A percentile compares a stretch with the other conserved stretches of the same genome.
phyloP scores from a whole-genome alignment of 202 grass and related monocot genomes.

The Eragrostis tef region DNA sequence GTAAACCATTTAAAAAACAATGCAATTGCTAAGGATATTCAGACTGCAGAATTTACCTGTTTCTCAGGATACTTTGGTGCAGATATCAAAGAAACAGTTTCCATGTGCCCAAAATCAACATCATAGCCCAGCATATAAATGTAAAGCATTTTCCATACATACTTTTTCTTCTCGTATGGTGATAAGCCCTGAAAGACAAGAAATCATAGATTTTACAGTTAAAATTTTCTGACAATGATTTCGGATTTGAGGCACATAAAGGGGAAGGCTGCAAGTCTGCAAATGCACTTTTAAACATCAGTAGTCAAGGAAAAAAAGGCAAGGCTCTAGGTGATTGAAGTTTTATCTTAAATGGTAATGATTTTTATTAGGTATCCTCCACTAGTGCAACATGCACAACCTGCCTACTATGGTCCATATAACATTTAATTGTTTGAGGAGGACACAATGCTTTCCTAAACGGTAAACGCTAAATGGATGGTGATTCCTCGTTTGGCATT shows the following conservation, averaged over 20 bases:
- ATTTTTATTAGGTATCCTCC: background rate
- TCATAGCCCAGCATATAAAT: slow-evolving; percentile 99
- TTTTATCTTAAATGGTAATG: slow-evolving; percentile 19
- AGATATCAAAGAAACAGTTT: slow-evolving; percentile 98
- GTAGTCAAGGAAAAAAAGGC: slow-evolving; percentile 12
- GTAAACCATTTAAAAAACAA: slow-evolving; percentile 22
- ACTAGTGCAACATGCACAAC: slow-evolving; percentile 39
- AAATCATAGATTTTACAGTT: slow-evolving; percentile 30
- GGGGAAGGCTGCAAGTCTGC: background rate
- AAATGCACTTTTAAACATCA: slow-evolving; percentile 18
- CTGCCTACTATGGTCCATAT: background rate
- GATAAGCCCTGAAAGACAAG: slow-evolving; percentile 76
- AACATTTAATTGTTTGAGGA: background rate
- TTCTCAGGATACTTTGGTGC: slow-evolving; percentile 99
- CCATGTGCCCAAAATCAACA: slow-evolving; percentile 96
- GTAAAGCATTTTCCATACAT: slow-evolving; percentile 99
- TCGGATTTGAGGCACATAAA: background rate
- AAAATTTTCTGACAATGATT: background rate
- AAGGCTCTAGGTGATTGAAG: slow-evolving; percentile 5
- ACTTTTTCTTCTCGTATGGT: slow-evolving; percentile 99
- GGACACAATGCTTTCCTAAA: background rate
- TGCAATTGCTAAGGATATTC: slow-evolving; percentile 18
- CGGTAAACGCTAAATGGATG: no score
- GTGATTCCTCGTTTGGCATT: no score
- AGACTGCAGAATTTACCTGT: slow-evolving; percentile 65